A percentile compares a stretch with the other conserved stretches of the same genome.
These are phyloP conservation scores for Citrullus mucosospermus DNA, from an alignment of 306 rosid genomes.

Conservation along the genomic window DNA sequence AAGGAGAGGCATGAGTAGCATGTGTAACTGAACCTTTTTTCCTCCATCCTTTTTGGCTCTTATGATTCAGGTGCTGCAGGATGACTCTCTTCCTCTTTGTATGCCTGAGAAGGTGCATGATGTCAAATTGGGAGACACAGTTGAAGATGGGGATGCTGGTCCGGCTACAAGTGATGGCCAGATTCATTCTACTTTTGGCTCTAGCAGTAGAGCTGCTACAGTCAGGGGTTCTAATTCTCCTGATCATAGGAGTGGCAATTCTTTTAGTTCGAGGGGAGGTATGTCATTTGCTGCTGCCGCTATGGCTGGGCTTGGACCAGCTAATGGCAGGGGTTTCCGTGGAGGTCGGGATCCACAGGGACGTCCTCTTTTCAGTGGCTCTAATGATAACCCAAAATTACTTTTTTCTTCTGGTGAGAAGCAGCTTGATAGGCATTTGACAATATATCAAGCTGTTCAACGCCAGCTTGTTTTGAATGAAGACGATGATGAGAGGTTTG, in stretches of 20 bases:
- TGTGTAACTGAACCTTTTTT: not conserved
- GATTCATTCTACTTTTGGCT: slow-evolving; percentile 61
- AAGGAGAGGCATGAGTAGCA: not conserved
- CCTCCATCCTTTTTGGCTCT: not conserved
- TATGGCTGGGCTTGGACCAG: slow-evolving; percentile 94
- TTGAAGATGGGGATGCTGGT: slow-evolving; percentile 55
- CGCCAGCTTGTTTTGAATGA: slow-evolving; percentile 87
- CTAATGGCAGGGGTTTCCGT: slow-evolving; percentile 66
- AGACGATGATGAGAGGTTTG: slow-evolving; percentile 90
- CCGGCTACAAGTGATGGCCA: slow-evolving; percentile 59
- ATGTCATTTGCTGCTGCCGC: slow-evolving; percentile 99
- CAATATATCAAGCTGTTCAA: slow-evolving; percentile 94
- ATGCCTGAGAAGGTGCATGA: slow-evolving; percentile 93
- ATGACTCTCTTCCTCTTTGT: slow-evolving; percentile 87
- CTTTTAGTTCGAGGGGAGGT: slow-evolving; percentile 74
- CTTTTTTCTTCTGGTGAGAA: slow-evolving; percentile 81
- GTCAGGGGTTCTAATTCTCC: slow-evolving; percentile 54
- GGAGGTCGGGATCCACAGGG: slow-evolving; percentile 90
- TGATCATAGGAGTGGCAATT: slow-evolving; percentile 61
- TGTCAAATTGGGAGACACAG: slow-evolving; percentile 81
- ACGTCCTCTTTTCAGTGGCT: slow-evolving; percentile 51
- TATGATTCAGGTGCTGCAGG: slow-evolving; percentile 61
- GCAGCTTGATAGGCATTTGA: slow-evolving; percentile 84
- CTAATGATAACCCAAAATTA: slow-evolving; percentile 66
- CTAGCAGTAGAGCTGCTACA: slow-evolving; percentile 74